These are phyloP conservation scores for Adansonia madagascariensis DNA, from an alignment of 441 rosid species.

Conservation along the genomic window DNA sequence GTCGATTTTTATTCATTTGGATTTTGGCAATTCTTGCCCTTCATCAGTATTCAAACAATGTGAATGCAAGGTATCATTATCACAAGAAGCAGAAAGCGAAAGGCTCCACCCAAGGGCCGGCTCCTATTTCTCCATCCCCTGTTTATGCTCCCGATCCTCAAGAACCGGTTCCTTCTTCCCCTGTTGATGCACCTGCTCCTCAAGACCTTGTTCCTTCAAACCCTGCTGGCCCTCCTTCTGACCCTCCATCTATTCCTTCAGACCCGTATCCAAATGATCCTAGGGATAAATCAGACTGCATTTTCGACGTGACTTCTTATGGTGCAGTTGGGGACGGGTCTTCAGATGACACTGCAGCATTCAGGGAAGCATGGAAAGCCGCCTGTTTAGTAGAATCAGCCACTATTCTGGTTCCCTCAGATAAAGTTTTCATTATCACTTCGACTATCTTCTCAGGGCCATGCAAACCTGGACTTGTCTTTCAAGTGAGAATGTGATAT, in stretches of 20 bases:
- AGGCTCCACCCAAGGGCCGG: conserved; percentile 35
- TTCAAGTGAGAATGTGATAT: conserved; percentile 51
- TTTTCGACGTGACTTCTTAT: conserved; percentile 66
- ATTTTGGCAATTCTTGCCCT: conserved; percentile 28
- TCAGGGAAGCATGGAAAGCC: conserved; percentile 79
- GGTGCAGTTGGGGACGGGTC: conserved; percentile 89
- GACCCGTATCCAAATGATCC: conserved; percentile 60
- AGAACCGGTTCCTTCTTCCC: not conserved
- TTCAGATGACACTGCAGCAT: conserved; percentile 78
- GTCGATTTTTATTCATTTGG: conserved; percentile 30
- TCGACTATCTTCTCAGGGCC: conserved; percentile 94
- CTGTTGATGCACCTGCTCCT: conserved; percentile 30
- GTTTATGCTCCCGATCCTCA: conserved; percentile 33
- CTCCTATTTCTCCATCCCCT: conserved; percentile 22
- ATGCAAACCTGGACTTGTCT: conserved; percentile 75
- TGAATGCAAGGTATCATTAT: conserved; percentile 61
- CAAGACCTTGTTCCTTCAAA: conserved; percentile 3
- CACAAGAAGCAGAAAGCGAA: conserved; percentile 57
- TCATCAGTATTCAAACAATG: conserved; percentile 47
- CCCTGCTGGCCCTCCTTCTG: conserved; percentile 29
- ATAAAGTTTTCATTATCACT: conserved; percentile 66
- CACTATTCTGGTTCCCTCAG: conserved; percentile 66
- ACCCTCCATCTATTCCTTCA: conserved; percentile 56
- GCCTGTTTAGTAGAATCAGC: conserved; percentile 79
- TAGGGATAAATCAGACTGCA: conserved; percentile 33